Conservation (phyloP, 176 grass and related monocot species). For the Avena eriantha region DNA sequence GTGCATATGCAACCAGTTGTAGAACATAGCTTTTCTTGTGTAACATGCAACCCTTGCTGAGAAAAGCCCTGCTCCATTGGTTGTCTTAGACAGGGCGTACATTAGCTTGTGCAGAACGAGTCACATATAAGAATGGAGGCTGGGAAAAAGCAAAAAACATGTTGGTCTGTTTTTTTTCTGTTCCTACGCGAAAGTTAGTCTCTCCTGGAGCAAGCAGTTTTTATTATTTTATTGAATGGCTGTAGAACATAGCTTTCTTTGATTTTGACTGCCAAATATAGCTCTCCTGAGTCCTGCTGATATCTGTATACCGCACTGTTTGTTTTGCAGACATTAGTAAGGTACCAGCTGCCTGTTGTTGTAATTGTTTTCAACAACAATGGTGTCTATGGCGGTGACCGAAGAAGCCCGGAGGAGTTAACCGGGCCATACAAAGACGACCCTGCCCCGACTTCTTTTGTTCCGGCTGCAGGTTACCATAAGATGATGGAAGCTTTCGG, state of each 20-base stretch:
- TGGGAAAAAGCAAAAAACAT: constrained; percentile 36
- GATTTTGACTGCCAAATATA: not conserved
- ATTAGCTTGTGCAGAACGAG: constrained; percentile 83
- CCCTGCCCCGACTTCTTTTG: constrained; percentile 93
- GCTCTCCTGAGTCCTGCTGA: not conserved
- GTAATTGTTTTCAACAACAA: constrained; percentile 95
- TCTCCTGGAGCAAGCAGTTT: not conserved
- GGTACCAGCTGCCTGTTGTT: constrained; percentile 80
- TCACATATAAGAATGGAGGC: constrained; percentile 76
- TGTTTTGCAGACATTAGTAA: constrained; percentile 76
- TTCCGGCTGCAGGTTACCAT: constrained; percentile 77
- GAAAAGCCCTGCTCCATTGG: constrained; percentile 68
- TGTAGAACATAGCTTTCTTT: not conserved
- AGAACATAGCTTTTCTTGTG: not conserved
- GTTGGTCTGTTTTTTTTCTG: not conserved
- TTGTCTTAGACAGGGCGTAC: constrained; percentile 77
- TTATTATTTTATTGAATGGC: not conserved
- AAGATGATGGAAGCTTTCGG: constrained; percentile 91
- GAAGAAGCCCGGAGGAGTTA: constrained; percentile 82
- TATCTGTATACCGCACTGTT: not conserved
- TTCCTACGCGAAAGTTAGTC: not conserved
- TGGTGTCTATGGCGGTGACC: constrained; percentile 89
- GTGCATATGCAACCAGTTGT: not conserved
- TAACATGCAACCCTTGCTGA: constrained; percentile 65
- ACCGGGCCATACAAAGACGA: constrained; percentile 87